Evolutionary conservation across 2,329 filamentous ascomycete genomes (phyloP), one percentile per base, ranked within the genome.

Genomic region (Beauveria scarabaeidicola): DNA sequence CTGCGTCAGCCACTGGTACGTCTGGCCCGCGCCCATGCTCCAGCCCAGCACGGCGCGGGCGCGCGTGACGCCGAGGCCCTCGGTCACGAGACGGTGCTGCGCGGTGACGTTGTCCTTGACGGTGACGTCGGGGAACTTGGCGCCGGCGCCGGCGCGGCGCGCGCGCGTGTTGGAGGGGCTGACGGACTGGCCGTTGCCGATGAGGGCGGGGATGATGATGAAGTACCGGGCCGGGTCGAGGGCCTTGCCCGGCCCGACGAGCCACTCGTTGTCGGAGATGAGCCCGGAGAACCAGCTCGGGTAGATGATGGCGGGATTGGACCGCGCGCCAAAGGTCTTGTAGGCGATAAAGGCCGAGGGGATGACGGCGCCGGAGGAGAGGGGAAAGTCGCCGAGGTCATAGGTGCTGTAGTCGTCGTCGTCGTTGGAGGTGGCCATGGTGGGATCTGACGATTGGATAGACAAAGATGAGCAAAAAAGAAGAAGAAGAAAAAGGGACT

Each of bases 221-320:
- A 75, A 80, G 69, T 80, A 79, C 25, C 70, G 66, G 1, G 58
- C 74, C 0, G 88, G 87, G 62, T 81, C 81, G 47, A 92, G 76
- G 0, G 85, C 81, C 69, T 84, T 89, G 64, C 83, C 79, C 6
- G 80, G 70, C 13, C 87, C 86, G 46, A 90, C 79, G 11, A 92
- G 80, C 89, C 89, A 91, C 68, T 88, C 78, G 62, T 92, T 92
- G 66, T 89, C 85, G 2, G 78, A 75, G 63, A 92, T 89, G 3
- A 73, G 75, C 74, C 71, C 72, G 57, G 69, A 72, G 69, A 86
- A 92, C 89, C 89, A 92, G 2, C 85, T 85, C 2, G 89, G 89
- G 67, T 92, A 92, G 62, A 92, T 81, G 61, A 92, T 82, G 2
- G 84, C 84, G 8, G 88, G 88, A 6, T 74, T 77, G 0, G 75